phyloP scores from a whole-genome alignment of 164 flowering plant species.

The Macadamia integrifolia region DNA sequence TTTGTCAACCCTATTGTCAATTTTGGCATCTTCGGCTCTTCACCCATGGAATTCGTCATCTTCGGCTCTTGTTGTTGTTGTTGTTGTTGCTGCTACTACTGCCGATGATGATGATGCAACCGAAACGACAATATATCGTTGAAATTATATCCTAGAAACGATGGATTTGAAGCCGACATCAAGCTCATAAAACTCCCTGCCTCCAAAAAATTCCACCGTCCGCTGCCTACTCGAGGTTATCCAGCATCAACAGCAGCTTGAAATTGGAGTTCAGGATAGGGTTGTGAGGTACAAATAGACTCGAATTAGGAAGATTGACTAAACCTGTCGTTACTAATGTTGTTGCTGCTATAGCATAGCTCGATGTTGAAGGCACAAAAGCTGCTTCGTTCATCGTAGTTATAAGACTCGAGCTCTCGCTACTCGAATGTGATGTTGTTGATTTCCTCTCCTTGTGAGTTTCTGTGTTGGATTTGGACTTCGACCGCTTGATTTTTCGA shows the following conservation, averaged over 20 bases:
- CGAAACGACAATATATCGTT: conserved; percentile 20
- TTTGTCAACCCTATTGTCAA: conserved; percentile 23
- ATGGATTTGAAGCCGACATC: conserved; percentile 35
- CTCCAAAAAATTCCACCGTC: conserved; percentile 34
- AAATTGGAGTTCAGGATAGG: conserved; percentile 12
- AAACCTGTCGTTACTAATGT: no score
- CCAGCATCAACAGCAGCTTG: conserved; percentile 19
- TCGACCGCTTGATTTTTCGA: conserved; percentile 46
- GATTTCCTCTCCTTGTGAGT: conserved; percentile 4
- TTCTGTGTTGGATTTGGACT: conserved; percentile 6
- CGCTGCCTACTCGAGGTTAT: conserved; percentile 11
- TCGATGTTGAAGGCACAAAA: no score
- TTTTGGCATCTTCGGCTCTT: conserved; percentile 17
- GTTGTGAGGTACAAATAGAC: neutral
- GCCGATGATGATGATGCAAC: conserved; percentile 12
- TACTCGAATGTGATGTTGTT: conserved; percentile 36
- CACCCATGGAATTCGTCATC: conserved; percentile 6
- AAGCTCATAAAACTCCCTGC: conserved; percentile 47
- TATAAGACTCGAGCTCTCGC: conserved; percentile 7
- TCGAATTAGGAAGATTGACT: no score
- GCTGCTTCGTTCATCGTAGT: no score
- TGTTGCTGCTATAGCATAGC: no score
- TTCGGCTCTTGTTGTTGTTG: conserved; percentile 9
- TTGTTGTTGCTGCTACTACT: no score
- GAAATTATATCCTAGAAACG: conserved; percentile 21